These are phyloP conservation scores for Amphichorda felina DNA, from an alignment of 2,329 filamentous ascomycete species.

Conservation along the genomic window DNA sequence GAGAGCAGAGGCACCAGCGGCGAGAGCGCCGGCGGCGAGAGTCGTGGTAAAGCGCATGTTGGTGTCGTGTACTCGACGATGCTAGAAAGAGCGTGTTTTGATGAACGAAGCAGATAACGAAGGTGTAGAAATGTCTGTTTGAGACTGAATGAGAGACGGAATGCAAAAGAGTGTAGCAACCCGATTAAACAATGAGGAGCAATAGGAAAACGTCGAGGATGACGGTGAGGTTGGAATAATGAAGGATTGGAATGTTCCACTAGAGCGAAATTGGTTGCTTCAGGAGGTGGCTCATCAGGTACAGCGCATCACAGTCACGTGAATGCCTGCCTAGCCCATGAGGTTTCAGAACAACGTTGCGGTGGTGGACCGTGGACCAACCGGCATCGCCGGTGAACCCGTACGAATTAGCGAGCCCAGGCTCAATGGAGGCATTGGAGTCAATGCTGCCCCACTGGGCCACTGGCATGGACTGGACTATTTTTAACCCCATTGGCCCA, in stretches of 20 bases:
- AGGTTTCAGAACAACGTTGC: no score
- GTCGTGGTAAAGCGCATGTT: slow-evolving; percentile 27
- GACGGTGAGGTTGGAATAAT: background rate
- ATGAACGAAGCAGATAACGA: background rate
- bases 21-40: slow-evolving; percentile 25
- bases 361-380: no score
- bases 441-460: no score
- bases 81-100: background rate
- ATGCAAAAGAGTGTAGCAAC: slow-evolving; percentile 3
- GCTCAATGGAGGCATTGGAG: no score
- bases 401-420: no score
- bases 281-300: background rate
- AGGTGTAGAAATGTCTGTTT: background rate
- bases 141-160: slow-evolving; percentile 1
- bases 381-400: no score
- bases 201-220: background rate
- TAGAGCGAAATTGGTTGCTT: background rate
- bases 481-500: no score
- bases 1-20: slow-evolving; percentile 23
- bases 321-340: no score
- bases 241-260: background rate
- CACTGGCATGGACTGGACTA: no score
- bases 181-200: background rate
- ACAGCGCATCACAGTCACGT: no score
- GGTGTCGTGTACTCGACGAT: background rate